These are phyloP conservation scores for Colletotrichum cordylinicola DNA, from an alignment of 2,329 filamentous ascomycete genomes.

Conservation along the genomic window DNA sequence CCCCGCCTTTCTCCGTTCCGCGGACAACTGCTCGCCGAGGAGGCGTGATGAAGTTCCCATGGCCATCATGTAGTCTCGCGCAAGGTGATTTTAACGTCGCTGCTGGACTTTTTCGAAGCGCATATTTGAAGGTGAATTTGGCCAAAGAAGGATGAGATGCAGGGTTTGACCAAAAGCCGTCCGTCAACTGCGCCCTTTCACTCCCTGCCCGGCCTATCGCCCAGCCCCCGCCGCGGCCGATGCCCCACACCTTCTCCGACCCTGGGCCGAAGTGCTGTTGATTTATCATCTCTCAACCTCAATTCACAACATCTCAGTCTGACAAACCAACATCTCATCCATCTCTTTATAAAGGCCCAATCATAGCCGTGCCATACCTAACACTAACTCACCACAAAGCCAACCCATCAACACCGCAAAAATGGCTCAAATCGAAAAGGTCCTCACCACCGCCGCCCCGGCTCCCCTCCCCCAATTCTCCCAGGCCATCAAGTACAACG, in stretches of 20 bases:
- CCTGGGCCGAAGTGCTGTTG: background rate
- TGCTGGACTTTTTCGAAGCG: background rate
- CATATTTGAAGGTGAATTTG: background rate
- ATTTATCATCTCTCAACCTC: background rate
- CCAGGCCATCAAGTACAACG: conserved; percentile 66
- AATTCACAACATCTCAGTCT: background rate
- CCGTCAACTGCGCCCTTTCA: background rate
- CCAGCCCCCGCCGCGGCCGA: background rate
- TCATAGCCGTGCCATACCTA: too few species aligned
- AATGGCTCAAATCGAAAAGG: conserved; percentile 17
- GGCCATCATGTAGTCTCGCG: too few species aligned
- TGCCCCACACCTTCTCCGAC: conserved; percentile 1
- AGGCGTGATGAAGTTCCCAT: background rate
- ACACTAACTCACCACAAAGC: too few species aligned
- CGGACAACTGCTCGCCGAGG: background rate
- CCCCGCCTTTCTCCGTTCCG: background rate
- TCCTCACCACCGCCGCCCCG: conserved; percentile 29
- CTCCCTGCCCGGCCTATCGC: background rate
- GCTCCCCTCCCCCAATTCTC: conserved; percentile 60
- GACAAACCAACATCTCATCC: background rate
- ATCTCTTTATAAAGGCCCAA: background rate
- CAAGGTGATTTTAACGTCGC: too few species aligned
- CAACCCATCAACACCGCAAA: background rate
- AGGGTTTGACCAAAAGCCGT: background rate
- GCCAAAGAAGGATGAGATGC: too few species aligned